These are phyloP conservation scores for Malus hybrid DNA, from an alignment of 331 rosid genomes.

Conservation along the genomic window DNA sequence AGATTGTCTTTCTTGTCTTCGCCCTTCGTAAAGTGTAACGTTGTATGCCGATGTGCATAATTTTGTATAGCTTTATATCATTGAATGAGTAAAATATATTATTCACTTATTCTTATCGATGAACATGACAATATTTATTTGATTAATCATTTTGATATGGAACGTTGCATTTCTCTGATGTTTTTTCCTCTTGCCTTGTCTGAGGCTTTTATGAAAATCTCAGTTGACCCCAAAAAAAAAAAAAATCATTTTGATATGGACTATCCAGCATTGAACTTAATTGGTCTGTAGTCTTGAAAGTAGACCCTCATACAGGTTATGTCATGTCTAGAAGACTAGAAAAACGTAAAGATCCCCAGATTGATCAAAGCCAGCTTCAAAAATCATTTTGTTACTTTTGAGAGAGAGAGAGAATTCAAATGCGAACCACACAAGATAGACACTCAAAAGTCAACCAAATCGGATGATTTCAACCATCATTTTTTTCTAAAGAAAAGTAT, in stretches of 20 bases:
- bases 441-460: constrained; percentile 21
- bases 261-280: not conserved
- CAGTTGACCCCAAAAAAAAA: too few relatives aligned
- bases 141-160: not conserved
- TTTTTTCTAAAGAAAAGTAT: too few relatives aligned
- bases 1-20: too few relatives aligned
- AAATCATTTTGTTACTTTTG: not conserved
- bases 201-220: too few relatives aligned
- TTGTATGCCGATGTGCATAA: too few relatives aligned
- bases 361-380: constrained; percentile 6
- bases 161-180: not conserved
- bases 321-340: not conserved
- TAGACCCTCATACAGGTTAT: constrained; percentile 1
- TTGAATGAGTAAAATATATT: too few relatives aligned
- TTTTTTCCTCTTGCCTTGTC: too few relatives aligned
- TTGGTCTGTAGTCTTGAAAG: not conserved
- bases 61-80: too few relatives aligned
- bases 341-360: not conserved
- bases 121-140: not conserved
- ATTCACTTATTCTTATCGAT: not conserved
- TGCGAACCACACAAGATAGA: constrained; percentile 14
- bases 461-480: constrained; percentile 6
- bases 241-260: too few relatives aligned
- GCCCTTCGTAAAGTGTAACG: too few relatives aligned
- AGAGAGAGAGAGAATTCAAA: not conserved